Evolutionary conservation across 371 early-diverging fungal species (phyloP).

Genomic region (Lichtheimia ornata): DNA sequence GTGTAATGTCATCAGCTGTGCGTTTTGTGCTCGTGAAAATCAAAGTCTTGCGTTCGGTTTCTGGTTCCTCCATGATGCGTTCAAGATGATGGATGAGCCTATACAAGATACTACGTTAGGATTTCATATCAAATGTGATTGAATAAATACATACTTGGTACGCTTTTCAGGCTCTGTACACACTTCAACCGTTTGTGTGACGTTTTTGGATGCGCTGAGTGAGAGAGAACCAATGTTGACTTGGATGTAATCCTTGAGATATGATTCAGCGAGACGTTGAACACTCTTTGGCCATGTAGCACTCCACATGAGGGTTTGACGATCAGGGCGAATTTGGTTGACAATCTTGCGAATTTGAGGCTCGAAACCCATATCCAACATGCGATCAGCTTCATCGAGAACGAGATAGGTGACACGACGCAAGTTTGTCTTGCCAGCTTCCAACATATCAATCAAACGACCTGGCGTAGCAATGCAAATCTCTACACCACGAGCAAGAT

Average conservation of each 20-base stretch:
- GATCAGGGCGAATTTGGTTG: slow-evolving; percentile 96
- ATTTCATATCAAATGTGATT: background rate
- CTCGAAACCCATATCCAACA: slow-evolving; percentile 99
- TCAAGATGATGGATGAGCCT: slow-evolving; percentile 72
- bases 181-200: slow-evolving; percentile 92
- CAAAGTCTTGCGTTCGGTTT: slow-evolving; percentile 81
- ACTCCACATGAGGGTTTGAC: slow-evolving; percentile 99
- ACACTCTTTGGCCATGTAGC: slow-evolving; percentile 99
- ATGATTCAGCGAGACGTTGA: slow-evolving; percentile 90
- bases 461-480: slow-evolving; percentile 99
- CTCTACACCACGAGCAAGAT: slow-evolving; percentile 86
- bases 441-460: slow-evolving; percentile 97
- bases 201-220: slow-evolving; percentile 93
- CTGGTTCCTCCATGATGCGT: slow-evolving; percentile 74
- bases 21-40: slow-evolving; percentile 99
- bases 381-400: slow-evolving; percentile 98
- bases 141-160: slow-evolving; percentile 45
- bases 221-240: slow-evolving; percentile 98
- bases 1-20: slow-evolving; percentile 95
- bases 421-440: slow-evolving; percentile 86
- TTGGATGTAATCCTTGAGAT: slow-evolving; percentile 96
- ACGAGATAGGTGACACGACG: slow-evolving; percentile 97
- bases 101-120: background rate
- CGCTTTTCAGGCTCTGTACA: slow-evolving; percentile 90
- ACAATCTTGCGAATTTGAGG: slow-evolving; percentile 99